Evolutionary conservation across 2,329 filamentous ascomycete species (phyloP), one percentile per base, ranked within the genome.

Genomic region (Dryadomyces sulphureus): DNA sequence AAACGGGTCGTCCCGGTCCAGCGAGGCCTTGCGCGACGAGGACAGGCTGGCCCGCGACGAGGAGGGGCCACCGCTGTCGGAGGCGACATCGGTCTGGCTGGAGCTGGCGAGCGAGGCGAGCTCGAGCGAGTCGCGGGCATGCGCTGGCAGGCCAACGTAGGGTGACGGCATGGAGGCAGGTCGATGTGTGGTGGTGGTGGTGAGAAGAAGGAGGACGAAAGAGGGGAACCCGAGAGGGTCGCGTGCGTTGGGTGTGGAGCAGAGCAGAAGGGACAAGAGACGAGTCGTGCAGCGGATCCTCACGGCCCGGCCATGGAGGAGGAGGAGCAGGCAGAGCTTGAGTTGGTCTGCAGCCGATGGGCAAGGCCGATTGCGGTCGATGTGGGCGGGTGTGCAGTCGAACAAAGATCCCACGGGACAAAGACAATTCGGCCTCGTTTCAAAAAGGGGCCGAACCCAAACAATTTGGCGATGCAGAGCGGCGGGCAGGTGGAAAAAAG

Each of bases 51-150:
- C 86, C 35, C 79, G 76, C 3, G 88, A 94, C 36, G 83, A 76
- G 8, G 82, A 84, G n/a, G 72, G 72, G 17, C 73, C 76, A 51
- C 73, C 73, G 42, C 75, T 75, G 42, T 67, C 70, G 45, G 21
- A 20, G 39, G 82, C 75, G 41, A 75, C 75, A 42, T 68, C 70
- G 45, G 72, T 38, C 50, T 55, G 75, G 54, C 83, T 87, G 34
- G 84, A 89, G 51, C 87, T 94, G 49, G 90, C 92, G 52, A 98
- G 79, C 45, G 89, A 95, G 50, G 89, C 92, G 48, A 98, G 82
- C 69, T 98, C 92, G 58, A 98, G 79, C 41, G 90, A 96, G 72
- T 98, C 92, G 66, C 92, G 85, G 50, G 77, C 62, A 52, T 67
- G 64, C 53, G 65, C 60, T 52, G 66, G 65, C 47, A 66, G 61